phyloP scores from a whole-genome alignment of 495 filamentous ascomycete species.

The Penicillium ochrochloron region DNA sequence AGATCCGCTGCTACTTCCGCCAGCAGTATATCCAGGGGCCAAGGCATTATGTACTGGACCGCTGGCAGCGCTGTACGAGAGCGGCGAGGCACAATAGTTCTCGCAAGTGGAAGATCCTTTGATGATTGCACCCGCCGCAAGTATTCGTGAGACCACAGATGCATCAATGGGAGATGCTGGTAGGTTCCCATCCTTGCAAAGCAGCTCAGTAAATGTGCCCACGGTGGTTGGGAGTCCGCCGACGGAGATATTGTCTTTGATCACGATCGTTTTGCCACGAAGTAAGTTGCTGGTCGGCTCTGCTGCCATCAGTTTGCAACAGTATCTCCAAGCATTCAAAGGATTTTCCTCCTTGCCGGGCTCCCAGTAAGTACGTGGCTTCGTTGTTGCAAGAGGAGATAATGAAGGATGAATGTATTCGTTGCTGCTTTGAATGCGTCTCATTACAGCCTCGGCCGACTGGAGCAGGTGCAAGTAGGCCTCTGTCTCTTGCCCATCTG shows the following conservation, averaged over 20 bases:
- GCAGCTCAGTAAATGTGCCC: neutral
- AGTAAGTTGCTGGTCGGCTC: neutral
- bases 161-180: neutral
- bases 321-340: neutral
- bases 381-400: neutral
- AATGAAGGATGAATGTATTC: neutral
- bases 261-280: neutral
- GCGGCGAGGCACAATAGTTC: neutral
- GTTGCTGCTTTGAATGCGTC: neutral
- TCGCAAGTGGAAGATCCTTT: neutral
- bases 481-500: neutral
- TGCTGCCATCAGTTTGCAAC: neutral
- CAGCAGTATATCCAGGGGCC: neutral
- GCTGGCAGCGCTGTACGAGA: neutral
- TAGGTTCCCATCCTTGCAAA: neutral
- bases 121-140: neutral
- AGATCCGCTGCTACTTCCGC: neutral
- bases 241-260: neutral
- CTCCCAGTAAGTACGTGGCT: neutral
- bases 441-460: neutral
- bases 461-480: neutral
- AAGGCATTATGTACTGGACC: neutral
- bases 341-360: neutral
- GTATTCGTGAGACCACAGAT: neutral
- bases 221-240: neutral